A percentile compares a stretch with the other conserved stretches of the same genome.
Evolutionary conservation across 805 yeast species (phyloP).

Genomic region (Metschnikowia drakensbergensis): DNA sequence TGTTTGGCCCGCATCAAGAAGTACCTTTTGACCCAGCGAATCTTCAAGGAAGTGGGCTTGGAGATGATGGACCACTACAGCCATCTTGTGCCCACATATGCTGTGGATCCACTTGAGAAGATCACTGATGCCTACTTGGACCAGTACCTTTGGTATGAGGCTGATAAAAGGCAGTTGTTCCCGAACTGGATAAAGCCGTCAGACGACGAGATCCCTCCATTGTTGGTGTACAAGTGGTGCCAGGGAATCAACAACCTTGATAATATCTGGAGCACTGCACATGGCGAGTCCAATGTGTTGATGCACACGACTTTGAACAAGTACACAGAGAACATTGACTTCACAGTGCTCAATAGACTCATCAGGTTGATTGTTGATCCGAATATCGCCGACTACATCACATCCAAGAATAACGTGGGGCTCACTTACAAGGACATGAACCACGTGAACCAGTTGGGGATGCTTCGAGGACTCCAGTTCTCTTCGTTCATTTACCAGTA

Average conservation of each 20-base stretch:
- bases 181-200: conserved; percentile 97
- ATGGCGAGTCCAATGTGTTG: conserved; percentile 80
- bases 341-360: conserved; percentile 79
- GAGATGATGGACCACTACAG: conserved; percentile 92
- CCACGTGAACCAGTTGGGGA: conserved; percentile 84
- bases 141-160: conserved; percentile 95
- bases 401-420: conserved; percentile 82
- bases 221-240: conserved; percentile 89
- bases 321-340: conserved; percentile 80
- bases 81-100: conserved; percentile 78
- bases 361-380: conserved; percentile 81
- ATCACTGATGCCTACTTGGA: conserved; percentile 95
- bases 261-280: conserved; percentile 71
- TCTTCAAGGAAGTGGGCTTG: conserved; percentile 81
- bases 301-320: conserved; percentile 70
- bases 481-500: conserved; percentile 86
- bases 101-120: conserved; percentile 88
- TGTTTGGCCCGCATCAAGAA: conserved; percentile 80
- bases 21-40: conserved; percentile 79
- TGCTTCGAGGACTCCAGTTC: conserved; percentile 85
- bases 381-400: conserved; percentile 89
- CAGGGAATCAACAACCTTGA: conserved; percentile 81
- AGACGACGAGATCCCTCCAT: conserved; percentile 90
- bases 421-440: conserved; percentile 91
- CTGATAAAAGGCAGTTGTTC: conserved; percentile 78